Evolutionary conservation across 306 rosid species (phyloP), one percentile per base, ranked within the genome.

Genomic region (Cicer pinnatifidum): DNA sequence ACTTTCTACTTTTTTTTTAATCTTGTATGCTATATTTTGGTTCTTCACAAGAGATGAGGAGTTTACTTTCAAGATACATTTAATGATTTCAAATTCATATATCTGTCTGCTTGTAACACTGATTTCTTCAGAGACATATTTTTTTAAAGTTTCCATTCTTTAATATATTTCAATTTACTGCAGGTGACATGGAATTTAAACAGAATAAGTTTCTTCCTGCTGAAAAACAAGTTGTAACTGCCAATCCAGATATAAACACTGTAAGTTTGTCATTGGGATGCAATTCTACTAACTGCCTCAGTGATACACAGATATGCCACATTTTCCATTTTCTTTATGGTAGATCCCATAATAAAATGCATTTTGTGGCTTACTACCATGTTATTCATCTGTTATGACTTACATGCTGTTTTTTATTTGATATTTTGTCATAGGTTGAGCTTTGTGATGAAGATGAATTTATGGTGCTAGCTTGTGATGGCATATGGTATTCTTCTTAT

Each of bases 121-220:
- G 38, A 47, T 72, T 44, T 51, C 76, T 56, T 28, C 38, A 28
- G 56, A 43, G 56, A 60, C 40, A 58, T 20, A 20, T 80, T 59
- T 16, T 23, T 44, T 39, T 46, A 7, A 78, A 51, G 58, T 76
- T 62, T 77, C 63, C 75, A 17, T 56, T 53, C 64, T 74, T 46
- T 54, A 68, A 82, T 75, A 45, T 5, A 73, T 80, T 76, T 74
- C 65, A 70, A 70, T 77, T 71, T 76, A 51, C 71, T 73, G 83
- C 86, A 94, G 99, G 99, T 77, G 99, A 94, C 88, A 90, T 82
- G 91, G 99, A 94, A 81, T 94, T 91, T 83, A 91, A 94, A 83
- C 97, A 88, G 87, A 94, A 91, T 69, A 94, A 87, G 53, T 88
- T 73, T 86, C 88, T 94, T 78, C 83, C 97, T 2, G 88, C 82